Base-by-base conservation (phyloP, 1,284 basidiomycete genomes). In the Cutaneotrichosporon mucoides region DNA sequence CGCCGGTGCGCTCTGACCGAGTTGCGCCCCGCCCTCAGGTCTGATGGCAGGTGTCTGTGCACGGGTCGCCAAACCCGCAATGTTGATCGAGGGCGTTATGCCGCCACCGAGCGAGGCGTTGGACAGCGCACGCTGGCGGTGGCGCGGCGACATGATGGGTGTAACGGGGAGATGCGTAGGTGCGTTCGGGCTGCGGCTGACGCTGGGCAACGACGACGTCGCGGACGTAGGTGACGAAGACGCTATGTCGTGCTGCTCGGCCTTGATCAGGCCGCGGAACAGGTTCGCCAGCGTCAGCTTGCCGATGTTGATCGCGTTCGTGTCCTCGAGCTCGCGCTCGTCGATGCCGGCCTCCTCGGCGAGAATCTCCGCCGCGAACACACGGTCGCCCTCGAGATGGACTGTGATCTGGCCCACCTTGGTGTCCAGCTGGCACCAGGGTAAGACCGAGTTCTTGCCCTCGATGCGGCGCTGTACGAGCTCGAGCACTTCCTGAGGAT, bases 351-450 rank as follows among this genome's bases (percentile, higher is more conserved):
- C 85, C 76, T 99, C 95, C 73, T 98, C 94, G 4, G 89, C 86
- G 73, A 96, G 98, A 4, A 95, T 86, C 78, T 99, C 96, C 8
- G 91, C 90, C 61, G 97, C 93, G 74, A 97, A 98, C 66, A 88
- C 91, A 50, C 84, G 80, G 5, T 72, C 75, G 67, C 96, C 91
- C 57, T 86, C 89, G 45, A 99, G 73, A 78, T 97, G 92, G 4
- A 99, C 86, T 0, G 88, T 88, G 61, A 99, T 81, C 38, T 90
- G 84, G 2, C 95, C 95, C 15, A 88, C 87, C 76, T 90, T 88
- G 5, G 92, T 95, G 75, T 98, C 95, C 33, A 90, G 87, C 15
- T 83, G 84, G 53, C 89, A 89, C 96, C 96, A 99, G 5, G 86
- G 81, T 15, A 86, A 80, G 5, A 92, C 86, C 36, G 89, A 86